Conservation (phyloP, 1,139 yeast genomes). For the Geotrichum carabidarum region DNA sequence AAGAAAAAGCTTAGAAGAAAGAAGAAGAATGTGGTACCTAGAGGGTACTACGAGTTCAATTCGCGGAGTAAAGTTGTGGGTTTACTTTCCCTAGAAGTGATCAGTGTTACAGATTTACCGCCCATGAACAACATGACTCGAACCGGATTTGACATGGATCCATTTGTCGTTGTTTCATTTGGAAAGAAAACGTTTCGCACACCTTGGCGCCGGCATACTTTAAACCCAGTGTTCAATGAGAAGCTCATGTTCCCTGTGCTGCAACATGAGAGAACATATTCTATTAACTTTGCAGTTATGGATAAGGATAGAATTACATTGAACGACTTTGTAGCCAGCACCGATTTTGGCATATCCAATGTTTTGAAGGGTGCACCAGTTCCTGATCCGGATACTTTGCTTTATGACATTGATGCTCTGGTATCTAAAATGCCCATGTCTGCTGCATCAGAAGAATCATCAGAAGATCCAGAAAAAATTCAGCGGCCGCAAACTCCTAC, state of each 20-base stretch:
- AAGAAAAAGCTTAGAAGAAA: conserved; percentile 4
- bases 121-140: conserved; percentile 43
- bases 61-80: conserved; percentile 54
- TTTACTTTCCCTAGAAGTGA: conserved; percentile 69
- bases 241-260: conserved; percentile 72
- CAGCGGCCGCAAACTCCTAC: not conserved
- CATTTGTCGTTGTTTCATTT: conserved; percentile 86
- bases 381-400: conserved; percentile 32
- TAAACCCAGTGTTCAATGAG: conserved; percentile 80
- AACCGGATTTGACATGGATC: conserved; percentile 90
- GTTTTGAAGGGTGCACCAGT: conserved; percentile 40
- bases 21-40: conserved; percentile 1
- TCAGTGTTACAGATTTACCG: conserved; percentile 53
- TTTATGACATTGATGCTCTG: conserved; percentile 29
- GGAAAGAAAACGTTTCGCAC: conserved; percentile 87
- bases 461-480: not conserved
- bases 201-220: conserved; percentile 75
- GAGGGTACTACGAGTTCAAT: conserved; percentile 34
- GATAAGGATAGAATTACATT: conserved; percentile 81
- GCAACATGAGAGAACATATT: conserved; percentile 58
- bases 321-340: conserved; percentile 75
- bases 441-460: not conserved
- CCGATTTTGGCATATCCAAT: conserved; percentile 50
- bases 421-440: conserved; percentile 3
- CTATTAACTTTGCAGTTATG: conserved; percentile 64